Conservation (phyloP, 768 basidiomycete genomes). For the Leccinum boreale region DNA sequence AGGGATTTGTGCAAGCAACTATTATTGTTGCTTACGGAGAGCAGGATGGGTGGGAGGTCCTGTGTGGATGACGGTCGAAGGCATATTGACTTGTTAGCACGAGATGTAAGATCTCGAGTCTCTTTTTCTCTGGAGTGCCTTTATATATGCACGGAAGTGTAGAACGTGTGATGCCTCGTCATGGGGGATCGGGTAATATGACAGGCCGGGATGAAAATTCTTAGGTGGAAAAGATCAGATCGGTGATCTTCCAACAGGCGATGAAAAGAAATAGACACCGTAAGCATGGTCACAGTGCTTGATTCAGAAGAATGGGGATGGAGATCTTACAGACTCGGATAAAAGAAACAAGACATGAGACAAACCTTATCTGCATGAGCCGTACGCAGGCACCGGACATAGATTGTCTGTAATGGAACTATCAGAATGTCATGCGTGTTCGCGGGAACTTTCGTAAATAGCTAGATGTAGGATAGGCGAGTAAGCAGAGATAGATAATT, state of each 20-base stretch:
- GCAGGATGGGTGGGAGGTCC: conserved; percentile 31
- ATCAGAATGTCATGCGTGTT: conserved; percentile 13
- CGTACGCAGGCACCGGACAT: conserved; percentile 24
- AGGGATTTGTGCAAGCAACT: neutral
- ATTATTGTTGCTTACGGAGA: conserved; percentile 31
- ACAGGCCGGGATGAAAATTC: conserved; percentile 9
- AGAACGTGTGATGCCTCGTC: conserved; percentile 15
- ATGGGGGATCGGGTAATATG: conserved; percentile 18
- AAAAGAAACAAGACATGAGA: conserved; percentile 31
- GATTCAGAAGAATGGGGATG: conserved; percentile 20
- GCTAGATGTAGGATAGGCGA: conserved; percentile 13
- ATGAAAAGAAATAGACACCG: conserved; percentile 16
- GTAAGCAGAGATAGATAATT: conserved; percentile 12
- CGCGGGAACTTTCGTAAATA: conserved; percentile 15
- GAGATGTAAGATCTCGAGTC: conserved; percentile 4
- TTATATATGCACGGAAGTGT: conserved; percentile 27
- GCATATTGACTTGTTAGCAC: conserved; percentile 9
- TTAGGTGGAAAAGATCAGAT: conserved; percentile 19
- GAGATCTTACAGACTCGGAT: conserved; percentile 24
- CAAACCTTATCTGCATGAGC: conserved; percentile 27
- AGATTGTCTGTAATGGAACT: conserved; percentile 6
- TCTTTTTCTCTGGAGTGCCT: conserved; percentile 4
- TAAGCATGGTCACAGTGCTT: conserved; percentile 13
- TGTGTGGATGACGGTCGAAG: conserved; percentile 15
- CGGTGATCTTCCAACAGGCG: conserved; percentile 19